Conservation (phyloP, 1,284 basidiomycete species). For the Apiotrichum porosum region DNA sequence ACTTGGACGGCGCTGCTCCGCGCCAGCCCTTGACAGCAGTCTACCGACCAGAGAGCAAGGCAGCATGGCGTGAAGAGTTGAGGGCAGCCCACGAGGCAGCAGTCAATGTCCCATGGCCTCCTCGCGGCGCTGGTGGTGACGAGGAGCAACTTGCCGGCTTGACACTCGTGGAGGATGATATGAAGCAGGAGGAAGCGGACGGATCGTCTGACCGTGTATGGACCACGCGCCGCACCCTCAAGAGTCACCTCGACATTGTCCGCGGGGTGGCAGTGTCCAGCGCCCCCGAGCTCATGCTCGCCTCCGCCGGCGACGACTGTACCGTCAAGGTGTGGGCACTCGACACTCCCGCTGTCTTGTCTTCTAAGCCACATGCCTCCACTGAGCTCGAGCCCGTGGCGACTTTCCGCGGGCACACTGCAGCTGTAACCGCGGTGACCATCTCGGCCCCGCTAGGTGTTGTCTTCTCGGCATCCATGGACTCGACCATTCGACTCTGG, state of each 20-base stretch:
- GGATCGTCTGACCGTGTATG: conserved; percentile 58
- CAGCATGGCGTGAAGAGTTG: conserved; percentile 70
- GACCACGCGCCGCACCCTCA: conserved; percentile 74
- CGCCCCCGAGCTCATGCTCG: conserved; percentile 72
- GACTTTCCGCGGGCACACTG: conserved; percentile 88
- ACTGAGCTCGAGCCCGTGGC: conserved; percentile 82
- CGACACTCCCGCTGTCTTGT: conserved; percentile 29
- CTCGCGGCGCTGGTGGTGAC: conserved; percentile 15
- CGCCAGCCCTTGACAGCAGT: conserved; percentile 67
- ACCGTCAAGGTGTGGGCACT: conserved; percentile 86
- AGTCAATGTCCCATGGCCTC: conserved; percentile 29
- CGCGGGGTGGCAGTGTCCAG: conserved; percentile 78
- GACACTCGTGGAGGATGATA: conserved; percentile 53
- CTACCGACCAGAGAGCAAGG: conserved; percentile 74
- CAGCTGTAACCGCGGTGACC: conserved; percentile 83
- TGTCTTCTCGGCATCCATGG: conserved; percentile 86
- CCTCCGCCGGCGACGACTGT: conserved; percentile 88
- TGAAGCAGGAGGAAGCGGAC: conserved; percentile 53
- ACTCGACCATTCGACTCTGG: conserved; percentile 88
- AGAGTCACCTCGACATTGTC: conserved; percentile 87
- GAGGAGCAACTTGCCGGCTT: conserved; percentile 39
- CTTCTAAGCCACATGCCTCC: conserved; percentile 36
- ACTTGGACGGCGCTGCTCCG: too few relatives aligned
- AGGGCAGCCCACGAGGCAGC: conserved; percentile 47
- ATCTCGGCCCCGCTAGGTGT: conserved; percentile 69